Evolutionary conservation across 176 grass and related monocot genomes (phyloP).

Genomic region (Rhipidocladum racemiflorum): DNA sequence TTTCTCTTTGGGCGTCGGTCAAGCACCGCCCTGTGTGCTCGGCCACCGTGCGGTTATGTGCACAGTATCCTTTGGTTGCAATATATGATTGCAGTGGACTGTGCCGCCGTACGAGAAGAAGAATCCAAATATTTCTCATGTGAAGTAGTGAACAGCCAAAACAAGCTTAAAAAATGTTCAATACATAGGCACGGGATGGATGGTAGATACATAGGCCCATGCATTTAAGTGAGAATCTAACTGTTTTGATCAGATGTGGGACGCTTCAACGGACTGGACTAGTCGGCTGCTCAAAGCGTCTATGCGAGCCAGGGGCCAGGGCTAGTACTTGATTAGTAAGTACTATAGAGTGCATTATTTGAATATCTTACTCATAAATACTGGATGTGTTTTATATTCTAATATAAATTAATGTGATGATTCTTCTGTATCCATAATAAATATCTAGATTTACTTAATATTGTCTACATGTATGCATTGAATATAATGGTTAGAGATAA

Average conservation of each 20-base stretch:
- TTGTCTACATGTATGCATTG: no score
- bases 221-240: constrained; percentile 34
- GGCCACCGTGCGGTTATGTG: not conserved
- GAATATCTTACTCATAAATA: no score
- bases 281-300: not conserved
- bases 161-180: not conserved
- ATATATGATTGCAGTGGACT: not conserved
- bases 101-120: not conserved
- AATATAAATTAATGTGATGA: no score
- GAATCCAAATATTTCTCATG: not conserved
- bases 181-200: not conserved
- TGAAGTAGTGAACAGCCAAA: not conserved
- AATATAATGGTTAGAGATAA: no score
- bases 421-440: no score
- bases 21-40: constrained; percentile 3
- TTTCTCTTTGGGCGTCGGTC: not conserved
- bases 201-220: constrained; percentile 2
- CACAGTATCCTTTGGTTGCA: not conserved
- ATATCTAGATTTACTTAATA: no score
- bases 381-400: no score
- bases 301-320: not conserved
- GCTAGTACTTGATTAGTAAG: not conserved
- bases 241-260: constrained; percentile 32
- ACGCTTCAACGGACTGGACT: constrained; percentile 29
- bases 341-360: no score